Percentiles rank a stretch among this genome's conserved stretches.
Conservation (phyloP, 1,284 basidiomycete genomes). For the Albatrellus sp. region DNA sequence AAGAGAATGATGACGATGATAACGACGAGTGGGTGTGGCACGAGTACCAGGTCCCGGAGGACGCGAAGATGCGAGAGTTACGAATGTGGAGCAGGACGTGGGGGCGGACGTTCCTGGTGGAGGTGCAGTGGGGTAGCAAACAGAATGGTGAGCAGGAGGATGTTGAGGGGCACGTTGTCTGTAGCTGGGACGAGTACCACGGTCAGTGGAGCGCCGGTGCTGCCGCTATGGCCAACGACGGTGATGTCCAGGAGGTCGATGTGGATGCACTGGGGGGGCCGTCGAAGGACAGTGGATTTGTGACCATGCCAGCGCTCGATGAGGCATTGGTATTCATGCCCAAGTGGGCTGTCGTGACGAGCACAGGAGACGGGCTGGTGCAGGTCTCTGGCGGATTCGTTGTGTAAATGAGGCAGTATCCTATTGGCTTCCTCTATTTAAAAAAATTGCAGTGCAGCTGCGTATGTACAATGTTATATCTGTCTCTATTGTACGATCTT, state of each 20-base stretch:
- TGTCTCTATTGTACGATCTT: too few relatives aligned
- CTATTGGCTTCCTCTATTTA: background rate
- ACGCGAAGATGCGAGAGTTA: slow-evolving; percentile 27
- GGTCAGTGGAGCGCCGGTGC: slow-evolving; percentile 27
- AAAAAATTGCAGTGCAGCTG: background rate
- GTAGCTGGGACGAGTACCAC: slow-evolving; percentile 56
- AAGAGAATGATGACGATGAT: slow-evolving; percentile 11
- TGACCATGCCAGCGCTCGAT: slow-evolving; percentile 59
- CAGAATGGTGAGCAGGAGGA: slow-evolving; percentile 7
- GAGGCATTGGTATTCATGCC: slow-evolving; percentile 58
- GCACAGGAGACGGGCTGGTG: slow-evolving; percentile 45
- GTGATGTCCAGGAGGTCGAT: slow-evolving; percentile 9
- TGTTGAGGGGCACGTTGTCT: slow-evolving; percentile 25
- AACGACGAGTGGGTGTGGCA: slow-evolving; percentile 26
- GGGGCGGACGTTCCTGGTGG: slow-evolving; percentile 44
- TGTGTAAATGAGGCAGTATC: slow-evolving; percentile 15
- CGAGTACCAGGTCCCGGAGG: slow-evolving; percentile 31
- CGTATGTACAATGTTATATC: too few relatives aligned
- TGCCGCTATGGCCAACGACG: slow-evolving; percentile 27
- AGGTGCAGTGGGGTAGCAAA: slow-evolving; percentile 29
- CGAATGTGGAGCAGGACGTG: slow-evolving; percentile 62
- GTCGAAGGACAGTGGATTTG: slow-evolving; percentile 14
- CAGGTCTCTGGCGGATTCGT: slow-evolving; percentile 39
- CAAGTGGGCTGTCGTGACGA: slow-evolving; percentile 54
- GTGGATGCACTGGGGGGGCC: background rate